A percentile compares a stretch with the other conserved stretches of the same genome.
Conservation (phyloP, 306 rosid species). For the Lathyrus oleraceus region DNA sequence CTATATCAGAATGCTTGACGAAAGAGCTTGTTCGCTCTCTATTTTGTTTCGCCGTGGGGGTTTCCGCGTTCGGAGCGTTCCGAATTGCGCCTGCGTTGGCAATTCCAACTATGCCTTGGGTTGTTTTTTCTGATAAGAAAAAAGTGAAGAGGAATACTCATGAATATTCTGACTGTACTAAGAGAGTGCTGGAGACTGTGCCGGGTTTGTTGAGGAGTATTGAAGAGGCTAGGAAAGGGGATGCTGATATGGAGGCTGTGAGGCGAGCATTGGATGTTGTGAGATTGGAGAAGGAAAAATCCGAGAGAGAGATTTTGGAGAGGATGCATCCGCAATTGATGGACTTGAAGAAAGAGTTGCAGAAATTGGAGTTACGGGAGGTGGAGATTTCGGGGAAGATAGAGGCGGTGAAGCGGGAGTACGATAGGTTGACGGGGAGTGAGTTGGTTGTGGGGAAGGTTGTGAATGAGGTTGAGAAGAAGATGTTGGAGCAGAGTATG, state of each 20-base stretch:
- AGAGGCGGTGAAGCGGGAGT: slow-evolving; percentile 45
- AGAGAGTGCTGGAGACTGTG: slow-evolving; percentile 55
- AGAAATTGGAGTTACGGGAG: slow-evolving; percentile 41
- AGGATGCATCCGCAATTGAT: slow-evolving; percentile 52
- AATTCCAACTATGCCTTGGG: slow-evolving; percentile 4
- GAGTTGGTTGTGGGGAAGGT: slow-evolving; percentile 41
- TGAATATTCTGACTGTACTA: slow-evolving; percentile 54
- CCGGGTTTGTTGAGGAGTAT: slow-evolving; percentile 48
- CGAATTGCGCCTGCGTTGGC: slow-evolving; percentile 51
- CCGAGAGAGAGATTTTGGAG: slow-evolving; percentile 47
- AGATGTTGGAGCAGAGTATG: slow-evolving; percentile 50
- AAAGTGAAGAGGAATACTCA: slow-evolving; percentile 37
- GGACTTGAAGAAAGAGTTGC: slow-evolving; percentile 50
- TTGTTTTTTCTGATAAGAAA: slow-evolving; percentile 20
- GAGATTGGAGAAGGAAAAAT: slow-evolving; percentile 55
- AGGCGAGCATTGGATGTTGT: slow-evolving; percentile 56
- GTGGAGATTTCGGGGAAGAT: slow-evolving; percentile 49
- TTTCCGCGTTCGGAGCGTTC: slow-evolving; percentile 46
- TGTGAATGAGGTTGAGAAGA: slow-evolving; percentile 41
- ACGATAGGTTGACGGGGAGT: slow-evolving; percentile 37
- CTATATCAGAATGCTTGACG: slow-evolving; percentile 35
- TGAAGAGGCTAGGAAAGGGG: slow-evolving; percentile 61
- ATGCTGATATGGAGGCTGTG: slow-evolving; percentile 45
- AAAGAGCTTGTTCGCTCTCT: slow-evolving; percentile 45
- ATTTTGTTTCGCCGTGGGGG: slow-evolving; percentile 63